Base-by-base conservation (phyloP, 495 filamentous ascomycete species). In the Aspergillus affinis region DNA sequence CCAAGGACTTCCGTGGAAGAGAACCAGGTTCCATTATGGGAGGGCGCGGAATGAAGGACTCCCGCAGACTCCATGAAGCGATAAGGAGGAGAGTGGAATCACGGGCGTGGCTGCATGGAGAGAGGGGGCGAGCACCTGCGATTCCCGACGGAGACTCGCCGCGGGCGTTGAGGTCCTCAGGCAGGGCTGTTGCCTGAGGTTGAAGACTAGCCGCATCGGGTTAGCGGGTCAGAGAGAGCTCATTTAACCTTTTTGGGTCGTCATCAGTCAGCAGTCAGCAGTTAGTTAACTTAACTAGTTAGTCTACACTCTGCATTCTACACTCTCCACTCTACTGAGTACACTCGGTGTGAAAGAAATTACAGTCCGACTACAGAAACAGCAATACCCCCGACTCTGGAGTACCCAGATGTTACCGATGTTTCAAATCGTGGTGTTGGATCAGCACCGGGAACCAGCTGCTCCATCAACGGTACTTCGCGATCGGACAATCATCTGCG, bases 21-120 rank as follows among this genome's bases (percentile, higher is more conserved):
- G 69, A 62, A 54, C 72, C 67, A 49, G 65, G 63, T 51, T 68
- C 65, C 72, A 78, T 78, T 56, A 58, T 64, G 41, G 44, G n/a
- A 30, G 52, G 29, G 53, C 54, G 51, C 49, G 44, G 53, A 18
- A 36, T 29, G 45, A 15, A 6, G 7, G 51, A 50, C 57, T 54
- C 21, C 29, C 30, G n/a, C 57, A 62, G 64, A 50, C 64, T 69
- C 64, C 70, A 69, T 70, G 63, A 54, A 61, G 55, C 51, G 53
- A 45, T 12, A 5, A 32, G 8, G 7, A 46, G 18, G n/a, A 27
- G 48, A 48, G n/a, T 6, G 56, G 19, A 50, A 54, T 60, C 61
- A 64, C 41, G 20, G 53, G 30, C 46, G 55, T 44, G 52, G 56
- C 20, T 10, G 52, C 58, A 61, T 57, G 52, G 55, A 56, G 27